Evolutionary conservation across 169 alveolate species (phyloP).

Genomic region (Eimeria brunetti): DNA sequence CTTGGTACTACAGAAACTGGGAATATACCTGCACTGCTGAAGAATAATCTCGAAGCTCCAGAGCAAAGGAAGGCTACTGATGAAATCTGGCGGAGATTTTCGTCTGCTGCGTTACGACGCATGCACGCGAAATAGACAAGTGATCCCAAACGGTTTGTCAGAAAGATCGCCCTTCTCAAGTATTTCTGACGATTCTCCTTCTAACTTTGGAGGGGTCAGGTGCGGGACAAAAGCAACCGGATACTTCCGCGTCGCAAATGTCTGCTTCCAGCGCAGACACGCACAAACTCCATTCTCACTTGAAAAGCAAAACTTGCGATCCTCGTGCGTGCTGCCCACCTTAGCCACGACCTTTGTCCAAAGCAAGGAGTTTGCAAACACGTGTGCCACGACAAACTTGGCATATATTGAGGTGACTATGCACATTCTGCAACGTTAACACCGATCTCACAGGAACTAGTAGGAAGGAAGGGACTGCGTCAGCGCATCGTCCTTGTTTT

Average conservation of each 20-base stretch:
- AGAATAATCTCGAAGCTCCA: neutral
- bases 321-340: neutral
- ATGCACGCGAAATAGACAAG: slow-evolving; percentile 22
- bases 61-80: neutral
- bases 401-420: neutral
- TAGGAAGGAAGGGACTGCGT: neutral
- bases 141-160: neutral
- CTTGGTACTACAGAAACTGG: neutral
- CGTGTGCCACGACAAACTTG: slow-evolving; percentile 9
- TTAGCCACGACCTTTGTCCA: neutral
- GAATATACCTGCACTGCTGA: neutral
- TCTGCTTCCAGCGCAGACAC: neutral
- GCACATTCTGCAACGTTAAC: neutral
- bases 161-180: neutral
- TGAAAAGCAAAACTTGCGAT: neutral
- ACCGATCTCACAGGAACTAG: neutral
- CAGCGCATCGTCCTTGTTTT: neutral
- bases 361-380: slow-evolving; percentile 20
- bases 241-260: neutral
- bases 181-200: neutral
- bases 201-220: neutral
- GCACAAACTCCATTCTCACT: slow-evolving; percentile 10
- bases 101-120: slow-evolving; percentile 18
- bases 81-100: slow-evolving; percentile 14
- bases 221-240: neutral